Conservation (phyloP, 140 eudicot genomes). For the Bidens hawaiensis region DNA sequence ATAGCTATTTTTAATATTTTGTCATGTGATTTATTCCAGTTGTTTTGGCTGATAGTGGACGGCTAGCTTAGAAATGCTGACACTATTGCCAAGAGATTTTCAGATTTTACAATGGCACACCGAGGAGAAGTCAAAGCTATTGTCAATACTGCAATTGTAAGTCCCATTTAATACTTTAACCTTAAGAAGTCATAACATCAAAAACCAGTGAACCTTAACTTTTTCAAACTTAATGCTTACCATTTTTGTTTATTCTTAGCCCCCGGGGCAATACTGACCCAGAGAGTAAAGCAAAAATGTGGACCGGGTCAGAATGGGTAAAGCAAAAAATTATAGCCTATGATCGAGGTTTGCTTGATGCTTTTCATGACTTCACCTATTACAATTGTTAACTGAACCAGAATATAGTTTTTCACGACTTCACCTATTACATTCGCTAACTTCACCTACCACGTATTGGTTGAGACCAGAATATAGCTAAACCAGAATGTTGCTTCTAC, state of each 20-base stretch:
- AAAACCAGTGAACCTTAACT: neutral
- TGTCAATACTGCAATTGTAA: conserved; percentile 83
- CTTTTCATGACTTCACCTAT: too few relatives aligned
- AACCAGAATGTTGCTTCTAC: too few relatives aligned
- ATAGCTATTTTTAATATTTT: neutral
- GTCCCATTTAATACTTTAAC: conserved; percentile 18
- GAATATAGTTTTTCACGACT: too few relatives aligned
- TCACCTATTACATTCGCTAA: too few relatives aligned
- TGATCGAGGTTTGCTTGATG: too few relatives aligned
- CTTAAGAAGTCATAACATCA: neutral
- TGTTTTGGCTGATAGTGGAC: conserved; percentile 78
- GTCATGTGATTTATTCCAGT: conserved; percentile 27
- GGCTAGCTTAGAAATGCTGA: conserved; percentile 66
- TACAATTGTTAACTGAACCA: too few relatives aligned
- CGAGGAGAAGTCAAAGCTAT: conserved; percentile 83
- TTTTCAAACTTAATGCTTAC: neutral
- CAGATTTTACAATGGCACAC: conserved; percentile 89
- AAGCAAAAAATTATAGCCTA: too few relatives aligned
- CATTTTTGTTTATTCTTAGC: neutral
- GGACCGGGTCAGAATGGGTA: too few relatives aligned
- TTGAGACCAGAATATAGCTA: too few relatives aligned
- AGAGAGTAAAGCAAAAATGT: too few relatives aligned
- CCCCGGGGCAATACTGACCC: too few relatives aligned
- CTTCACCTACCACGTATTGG: too few relatives aligned
- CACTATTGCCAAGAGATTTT: conserved; percentile 61